phyloP scores from a whole-genome alignment of 768 basidiomycete genomes.

The Boletales sp. region DNA sequence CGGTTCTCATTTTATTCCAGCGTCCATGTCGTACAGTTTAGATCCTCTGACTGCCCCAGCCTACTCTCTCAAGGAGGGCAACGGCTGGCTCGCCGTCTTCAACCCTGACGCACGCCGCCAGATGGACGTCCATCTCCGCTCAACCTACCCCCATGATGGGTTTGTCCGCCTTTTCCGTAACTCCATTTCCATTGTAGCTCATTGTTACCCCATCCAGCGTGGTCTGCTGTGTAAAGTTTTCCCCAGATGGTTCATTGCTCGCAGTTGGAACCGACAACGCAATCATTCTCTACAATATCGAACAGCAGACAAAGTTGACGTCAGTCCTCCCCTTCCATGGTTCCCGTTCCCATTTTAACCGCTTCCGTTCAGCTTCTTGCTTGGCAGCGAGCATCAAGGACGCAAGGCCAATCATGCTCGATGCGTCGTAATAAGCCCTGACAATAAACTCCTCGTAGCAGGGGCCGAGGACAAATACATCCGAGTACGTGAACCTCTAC shows the following conservation, averaged over 20 bases:
- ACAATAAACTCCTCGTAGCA: constrained; percentile 28
- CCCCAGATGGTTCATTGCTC: constrained; percentile 28
- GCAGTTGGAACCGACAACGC: constrained; percentile 32
- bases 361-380: constrained; percentile 20
- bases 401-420: constrained; percentile 28
- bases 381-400: constrained; percentile 22
- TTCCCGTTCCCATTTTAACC: not conserved
- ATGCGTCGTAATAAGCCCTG: constrained; percentile 30
- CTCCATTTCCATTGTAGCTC: constrained; percentile 8
- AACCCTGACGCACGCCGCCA: constrained; percentile 45
- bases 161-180: constrained; percentile 33
- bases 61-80: constrained; percentile 41
- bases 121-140: constrained; percentile 55
- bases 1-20: too few species aligned
- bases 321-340: constrained; percentile 7
- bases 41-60: constrained; percentile 28
- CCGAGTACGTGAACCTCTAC: constrained; percentile 21
- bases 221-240: constrained; percentile 32
- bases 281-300: constrained; percentile 26
- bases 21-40: constrained; percentile 21
- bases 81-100: constrained; percentile 53
- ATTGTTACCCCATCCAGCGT: constrained; percentile 17
- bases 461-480: constrained; percentile 34
- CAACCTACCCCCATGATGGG: constrained; percentile 82
- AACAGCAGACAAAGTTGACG: constrained; percentile 26